These are phyloP conservation scores for Hygrophoropsis aurantiaca DNA, from an alignment of 768 basidiomycete genomes.

Conservation along the genomic window DNA sequence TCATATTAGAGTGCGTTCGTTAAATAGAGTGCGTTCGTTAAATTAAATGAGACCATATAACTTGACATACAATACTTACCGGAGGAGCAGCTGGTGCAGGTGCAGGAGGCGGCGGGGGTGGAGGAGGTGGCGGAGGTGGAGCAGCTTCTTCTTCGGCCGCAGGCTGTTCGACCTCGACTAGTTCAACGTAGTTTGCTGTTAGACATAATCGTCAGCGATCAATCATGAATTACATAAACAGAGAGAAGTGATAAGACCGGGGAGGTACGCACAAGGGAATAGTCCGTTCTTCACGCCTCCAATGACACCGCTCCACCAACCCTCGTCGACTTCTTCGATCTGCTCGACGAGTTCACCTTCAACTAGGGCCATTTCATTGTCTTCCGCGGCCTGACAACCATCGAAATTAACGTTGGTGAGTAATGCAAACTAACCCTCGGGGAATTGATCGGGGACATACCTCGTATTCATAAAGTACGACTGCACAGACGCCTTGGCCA, in stretches of 20 bases:
- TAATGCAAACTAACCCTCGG: not conserved
- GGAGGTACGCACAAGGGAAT: constrained; percentile 69
- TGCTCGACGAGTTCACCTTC: constrained; percentile 84
- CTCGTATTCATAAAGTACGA: constrained; percentile 82
- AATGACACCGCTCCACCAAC: constrained; percentile 89
- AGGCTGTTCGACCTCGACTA: constrained; percentile 54
- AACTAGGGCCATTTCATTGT: constrained; percentile 77
- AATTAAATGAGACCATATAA: too few species aligned
- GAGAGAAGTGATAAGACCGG: too few species aligned
- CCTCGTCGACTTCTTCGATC: constrained; percentile 82
- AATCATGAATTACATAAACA: too few species aligned
- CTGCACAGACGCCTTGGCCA: constrained; percentile 59
- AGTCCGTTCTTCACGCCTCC: constrained; percentile 69
- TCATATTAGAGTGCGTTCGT: too few species aligned
- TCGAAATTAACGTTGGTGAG: not conserved
- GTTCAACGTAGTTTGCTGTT: constrained; percentile 86
- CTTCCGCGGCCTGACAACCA: constrained; percentile 62
- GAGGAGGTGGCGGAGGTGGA: constrained; percentile 57
- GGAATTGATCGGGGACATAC: constrained; percentile 29
- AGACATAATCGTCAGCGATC: too few species aligned
- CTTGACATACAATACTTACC: too few species aligned
- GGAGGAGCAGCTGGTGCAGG: too few species aligned
- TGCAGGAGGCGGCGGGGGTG: constrained; percentile 50
- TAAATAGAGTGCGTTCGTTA: too few species aligned
- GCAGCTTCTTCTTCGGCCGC: constrained; percentile 42